Conservation (phyloP, 345 rosid species). For the Sisymbrium irio region DNA sequence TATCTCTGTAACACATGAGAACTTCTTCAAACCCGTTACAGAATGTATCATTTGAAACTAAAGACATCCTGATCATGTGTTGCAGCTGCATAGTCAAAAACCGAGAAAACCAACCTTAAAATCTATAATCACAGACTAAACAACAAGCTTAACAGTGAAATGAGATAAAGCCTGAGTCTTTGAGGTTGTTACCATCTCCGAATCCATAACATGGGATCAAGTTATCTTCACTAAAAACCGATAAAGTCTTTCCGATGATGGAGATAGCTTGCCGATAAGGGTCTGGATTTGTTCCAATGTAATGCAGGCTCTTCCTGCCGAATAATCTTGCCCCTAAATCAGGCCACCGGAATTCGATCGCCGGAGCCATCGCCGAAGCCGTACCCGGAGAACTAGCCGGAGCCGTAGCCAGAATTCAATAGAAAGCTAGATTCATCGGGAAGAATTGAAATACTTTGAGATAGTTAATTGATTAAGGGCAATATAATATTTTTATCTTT, state of each 20-base stretch:
- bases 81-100: conserved; percentile 50
- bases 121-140: conserved; percentile 13
- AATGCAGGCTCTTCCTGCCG: conserved; percentile 65
- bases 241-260: conserved; percentile 75
- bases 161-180: neutral
- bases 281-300: conserved; percentile 58
- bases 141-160: neutral
- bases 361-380: no score
- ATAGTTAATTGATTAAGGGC: no score
- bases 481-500: no score
- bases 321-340: conserved; percentile 69
- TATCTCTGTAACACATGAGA: conserved; percentile 66
- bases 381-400: no score
- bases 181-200: conserved; percentile 52
- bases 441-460: no score
- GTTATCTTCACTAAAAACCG: conserved; percentile 79
- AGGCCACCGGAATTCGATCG: no score
- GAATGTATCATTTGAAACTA: conserved; percentile 62
- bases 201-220: conserved; percentile 87
- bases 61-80: conserved; percentile 96
- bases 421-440: no score
- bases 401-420: no score
- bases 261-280: conserved; percentile 90
- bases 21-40: conserved; percentile 94
- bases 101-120: conserved; percentile 7